Evolutionary conservation across 1,139 yeast genomes (phyloP), one percentile per base, ranked within the genome.

Genomic region (Sporopachydermia cereana): DNA sequence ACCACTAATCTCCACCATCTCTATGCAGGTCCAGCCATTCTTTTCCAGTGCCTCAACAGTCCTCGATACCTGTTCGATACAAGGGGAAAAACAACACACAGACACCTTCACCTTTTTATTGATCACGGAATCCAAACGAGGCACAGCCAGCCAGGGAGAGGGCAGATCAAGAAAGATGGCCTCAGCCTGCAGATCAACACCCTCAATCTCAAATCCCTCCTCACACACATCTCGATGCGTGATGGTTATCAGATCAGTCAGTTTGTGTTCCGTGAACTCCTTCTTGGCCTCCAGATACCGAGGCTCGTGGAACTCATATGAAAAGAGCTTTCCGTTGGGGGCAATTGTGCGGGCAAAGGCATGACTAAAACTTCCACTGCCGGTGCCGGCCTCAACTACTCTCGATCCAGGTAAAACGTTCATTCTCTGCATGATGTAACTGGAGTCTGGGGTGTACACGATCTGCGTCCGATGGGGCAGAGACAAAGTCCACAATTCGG

Each of bases 391-490:
- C 62, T 93, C 99, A 45, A 93, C 81, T 14, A 91, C 93, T 51
- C 77, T 67, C 1, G 88, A 74, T 0, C 93, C 93, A 20, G 84
- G 77, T 12, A 76, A 67, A 45, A 93, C 80, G 43, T 77, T 74
- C 52, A 91, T 66, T 55, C 96, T 67, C 60, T 89, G 95, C 52
- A 84, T 74, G 47, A 93, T 88, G 57, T 86, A 91, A 24, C 95
- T 78, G 2, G 96, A 84, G 59, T 93, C 99, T 5, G 95, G 95
- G 0, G 96, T 84, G 60, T 93, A 93, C 0, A 93, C 97, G 54
- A 93, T 91, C 66, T 93, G 99, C 0, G 99, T 93, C 61, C 99
- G 73, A 60, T 93, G 99, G 1, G 98, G 97, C 44, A 93, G 69
- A 0, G 96, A 86, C 25, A 85, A 60, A 0, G 96, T 84, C 99